Evolutionary conservation across 257 asterid species (phyloP), one percentile per base, ranked within the genome.

Genomic region (Salvia hispanica): DNA sequence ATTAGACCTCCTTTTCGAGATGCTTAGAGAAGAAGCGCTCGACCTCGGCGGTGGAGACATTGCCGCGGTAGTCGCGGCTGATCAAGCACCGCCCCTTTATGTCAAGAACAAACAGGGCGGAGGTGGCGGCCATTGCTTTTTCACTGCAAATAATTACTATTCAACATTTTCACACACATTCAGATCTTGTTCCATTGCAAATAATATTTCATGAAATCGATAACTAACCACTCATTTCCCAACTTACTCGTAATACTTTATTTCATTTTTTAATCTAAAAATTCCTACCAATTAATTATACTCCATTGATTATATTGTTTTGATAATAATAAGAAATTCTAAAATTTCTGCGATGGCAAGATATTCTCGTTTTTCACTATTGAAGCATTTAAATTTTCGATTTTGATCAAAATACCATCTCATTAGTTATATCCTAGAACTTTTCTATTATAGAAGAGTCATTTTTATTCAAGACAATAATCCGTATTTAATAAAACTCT

Each of bases 1-100:
- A 25, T 25, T 25, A 33, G 7, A 90, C 98, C 95, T 90, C 97
- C 74, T 82, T 90, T 71, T 93, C 96, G 16, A 90, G 80, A 69
- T 88, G 92, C 71, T 88, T 93, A 61, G 90, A 52, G 88, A 93
- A 93, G 85, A 87, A 90, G 37, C 90, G 89, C 68, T 93, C 98
- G 66, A 95, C 98, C 68, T 90, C 90, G 11, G 76, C 60, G 73
- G 95, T 78, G 71, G 97, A 65, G 78, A 93, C 94, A 57, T 88
- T 96, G 4, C 98, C 97, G n/a, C 98, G 98, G 83, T 86, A 93
- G 79, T 93, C 97, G 53, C 98, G 90, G 97, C 98, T 90, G 62
- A 93, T 97, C 70, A 93, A 86, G 70, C 91, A 92, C 39, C 88
- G 87, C 73, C 98, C 98, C 75, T 88, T 93, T 51, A 90, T 88